phyloP scores from a whole-genome alignment of 2,329 filamentous ascomycete genomes.

The Fonsecaea pedrosoi region DNA sequence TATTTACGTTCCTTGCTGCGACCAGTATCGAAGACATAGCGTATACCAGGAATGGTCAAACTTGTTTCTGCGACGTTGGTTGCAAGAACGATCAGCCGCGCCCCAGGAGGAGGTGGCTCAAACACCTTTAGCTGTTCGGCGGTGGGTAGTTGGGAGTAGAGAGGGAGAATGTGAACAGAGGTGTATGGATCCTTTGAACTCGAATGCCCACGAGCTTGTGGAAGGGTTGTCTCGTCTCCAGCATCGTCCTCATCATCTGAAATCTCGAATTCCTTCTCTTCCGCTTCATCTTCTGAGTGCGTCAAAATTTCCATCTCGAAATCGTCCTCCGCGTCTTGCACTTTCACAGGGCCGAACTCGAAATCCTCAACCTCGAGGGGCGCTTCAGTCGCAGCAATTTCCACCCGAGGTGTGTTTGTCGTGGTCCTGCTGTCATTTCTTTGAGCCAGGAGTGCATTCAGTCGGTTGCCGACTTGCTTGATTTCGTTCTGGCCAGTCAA shows the following conservation, averaged over 20 bases:
- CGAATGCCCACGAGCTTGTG: neutral
- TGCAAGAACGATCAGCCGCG: conserved; percentile 83
- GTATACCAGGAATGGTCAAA: conserved; percentile 92
- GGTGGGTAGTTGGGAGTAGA: conserved; percentile 91
- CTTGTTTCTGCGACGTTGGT: conserved; percentile 98
- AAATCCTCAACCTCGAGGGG: conserved; percentile 86
- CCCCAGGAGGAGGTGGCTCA: conserved; percentile 79
- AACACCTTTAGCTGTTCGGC: conserved; percentile 92
- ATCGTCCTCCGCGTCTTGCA: conserved; percentile 58
- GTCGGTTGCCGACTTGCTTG: conserved; percentile 75
- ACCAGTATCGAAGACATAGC: conserved; percentile 95
- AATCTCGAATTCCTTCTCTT: conserved; percentile 68
- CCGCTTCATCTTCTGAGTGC: conserved; percentile 62
- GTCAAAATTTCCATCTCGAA: conserved; percentile 67
- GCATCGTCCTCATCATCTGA: conserved; percentile 67
- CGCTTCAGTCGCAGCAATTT: conserved; percentile 76
- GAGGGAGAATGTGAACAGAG: conserved; percentile 83
- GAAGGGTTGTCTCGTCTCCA: conserved; percentile 45
- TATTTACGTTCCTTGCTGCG: conserved; percentile 91
- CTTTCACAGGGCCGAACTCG: conserved; percentile 71
- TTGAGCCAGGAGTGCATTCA: conserved; percentile 59
- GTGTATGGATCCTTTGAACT: conserved; percentile 62
- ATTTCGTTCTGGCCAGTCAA: conserved; percentile 95
- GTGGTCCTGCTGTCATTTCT: conserved; percentile 36
- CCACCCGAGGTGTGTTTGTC: conserved; percentile 67